Conservation (phyloP, 257 asterid species). For the Knoxia roxburghii region DNA sequence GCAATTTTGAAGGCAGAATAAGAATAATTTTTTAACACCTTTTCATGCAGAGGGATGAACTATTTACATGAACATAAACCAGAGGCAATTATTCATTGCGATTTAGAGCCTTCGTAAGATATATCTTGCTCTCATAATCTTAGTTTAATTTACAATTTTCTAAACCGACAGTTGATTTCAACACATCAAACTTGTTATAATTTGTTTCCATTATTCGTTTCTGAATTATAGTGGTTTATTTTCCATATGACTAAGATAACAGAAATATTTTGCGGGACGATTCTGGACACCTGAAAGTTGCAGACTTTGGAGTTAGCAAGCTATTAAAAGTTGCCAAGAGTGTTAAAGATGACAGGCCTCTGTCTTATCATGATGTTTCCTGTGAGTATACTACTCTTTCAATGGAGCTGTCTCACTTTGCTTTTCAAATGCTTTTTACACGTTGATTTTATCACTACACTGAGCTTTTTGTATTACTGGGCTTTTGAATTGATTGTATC, state of each 20-base stretch:
- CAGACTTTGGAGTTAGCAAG: slow-evolving; percentile 94
- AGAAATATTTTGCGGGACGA: slow-evolving; percentile 94
- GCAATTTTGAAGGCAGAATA: background rate
- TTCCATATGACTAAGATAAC: slow-evolving; percentile 29
- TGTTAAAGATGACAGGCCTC: slow-evolving; percentile 64
- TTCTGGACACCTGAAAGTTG: slow-evolving; percentile 94
- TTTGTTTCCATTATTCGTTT: background rate
- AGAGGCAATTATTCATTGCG: slow-evolving; percentile 85
- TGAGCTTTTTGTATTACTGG: background rate
- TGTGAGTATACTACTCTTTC: slow-evolving; percentile 51
- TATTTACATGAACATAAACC: slow-evolving; percentile 80
- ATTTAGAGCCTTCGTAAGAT: slow-evolving; percentile 95
- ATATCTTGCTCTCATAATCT: slow-evolving; percentile 8
- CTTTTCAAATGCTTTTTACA: background rate
- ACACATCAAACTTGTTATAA: background rate
- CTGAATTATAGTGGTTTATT: slow-evolving; percentile 7
- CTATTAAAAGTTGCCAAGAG: slow-evolving; percentile 67
- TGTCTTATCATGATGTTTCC: slow-evolving; percentile 47
- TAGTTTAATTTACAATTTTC: slow-evolving; percentile 3
- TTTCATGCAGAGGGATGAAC: slow-evolving; percentile 81
- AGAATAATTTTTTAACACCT: background rate
- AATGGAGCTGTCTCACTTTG: background rate
- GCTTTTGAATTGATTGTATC: no score
- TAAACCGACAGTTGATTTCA: background rate
- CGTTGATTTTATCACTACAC: background rate